Evolutionary conservation across 768 basidiomycete species (phyloP).

Genomic region (Russula sp.): DNA sequence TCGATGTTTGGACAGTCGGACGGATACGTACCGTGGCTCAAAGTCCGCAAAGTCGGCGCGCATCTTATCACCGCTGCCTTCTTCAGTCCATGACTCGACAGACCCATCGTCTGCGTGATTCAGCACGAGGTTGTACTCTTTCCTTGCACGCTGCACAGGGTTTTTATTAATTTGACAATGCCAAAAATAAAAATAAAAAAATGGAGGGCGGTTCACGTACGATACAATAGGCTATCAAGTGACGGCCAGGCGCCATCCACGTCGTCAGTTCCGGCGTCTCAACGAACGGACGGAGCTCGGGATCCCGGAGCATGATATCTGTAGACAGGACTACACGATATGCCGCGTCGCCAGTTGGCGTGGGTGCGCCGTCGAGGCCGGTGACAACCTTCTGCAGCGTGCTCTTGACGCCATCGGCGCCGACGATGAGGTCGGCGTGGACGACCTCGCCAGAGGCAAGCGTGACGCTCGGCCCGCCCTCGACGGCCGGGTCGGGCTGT

Average conservation of each 20-base stretch:
- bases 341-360: slow-evolving; percentile 56
- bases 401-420: slow-evolving; percentile 45
- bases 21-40: slow-evolving; percentile 34
- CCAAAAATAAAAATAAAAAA: no score
- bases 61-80: slow-evolving; percentile 41
- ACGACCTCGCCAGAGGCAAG: slow-evolving; percentile 35
- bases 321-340: slow-evolving; percentile 51
- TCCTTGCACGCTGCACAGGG: slow-evolving; percentile 29
- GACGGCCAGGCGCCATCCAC: slow-evolving; percentile 53
- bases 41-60: slow-evolving; percentile 37
- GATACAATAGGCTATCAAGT: slow-evolving; percentile 42
- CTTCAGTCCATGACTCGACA: slow-evolving; percentile 39
- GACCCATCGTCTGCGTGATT: slow-evolving; percentile 36
- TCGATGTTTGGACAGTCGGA: no score
- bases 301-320: slow-evolving; percentile 41
- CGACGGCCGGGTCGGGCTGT: slow-evolving; percentile 28
- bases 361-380: slow-evolving; percentile 37
- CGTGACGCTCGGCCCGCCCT: slow-evolving; percentile 30
- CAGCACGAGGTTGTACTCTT: slow-evolving; percentile 36
- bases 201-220: slow-evolving; percentile 28
- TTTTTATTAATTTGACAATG: no score
- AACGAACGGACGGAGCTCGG: slow-evolving; percentile 44
- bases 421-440: slow-evolving; percentile 34
- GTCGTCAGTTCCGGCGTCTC: slow-evolving; percentile 47
- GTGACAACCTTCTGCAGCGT: slow-evolving; percentile 44